A percentile compares a stretch with the other conserved stretches of the same genome.
Evolutionary conservation across 345 rosid genomes (phyloP).

Genomic region (Corymbia maculata): DNA sequence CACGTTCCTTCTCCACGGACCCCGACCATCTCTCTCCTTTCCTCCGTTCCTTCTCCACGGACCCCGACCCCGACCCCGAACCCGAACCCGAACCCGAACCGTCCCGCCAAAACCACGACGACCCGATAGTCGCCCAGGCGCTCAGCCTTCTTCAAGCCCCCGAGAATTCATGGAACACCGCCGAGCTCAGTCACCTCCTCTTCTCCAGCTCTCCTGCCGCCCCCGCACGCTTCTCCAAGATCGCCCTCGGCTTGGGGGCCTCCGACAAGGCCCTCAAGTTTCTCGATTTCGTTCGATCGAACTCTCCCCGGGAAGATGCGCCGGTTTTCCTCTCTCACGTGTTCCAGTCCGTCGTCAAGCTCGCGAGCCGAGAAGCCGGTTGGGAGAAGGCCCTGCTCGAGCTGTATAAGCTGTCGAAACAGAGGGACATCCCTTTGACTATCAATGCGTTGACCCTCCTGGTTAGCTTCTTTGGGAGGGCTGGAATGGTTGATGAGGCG

Average conservation of each 20-base stretch:
- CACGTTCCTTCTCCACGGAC: too few species aligned
- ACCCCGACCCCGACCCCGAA: not conserved
- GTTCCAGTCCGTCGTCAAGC: slow-evolving; percentile 46
- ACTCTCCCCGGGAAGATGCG: slow-evolving; percentile 13
- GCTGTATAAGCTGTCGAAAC: slow-evolving; percentile 38
- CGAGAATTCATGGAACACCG: slow-evolving; percentile 41
- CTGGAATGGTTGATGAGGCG: slow-evolving; percentile 33
- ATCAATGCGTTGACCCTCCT: slow-evolving; percentile 31
- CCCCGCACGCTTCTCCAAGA: slow-evolving; percentile 24
- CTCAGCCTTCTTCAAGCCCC: slow-evolving; percentile 36
- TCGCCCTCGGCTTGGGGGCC: slow-evolving; percentile 48
- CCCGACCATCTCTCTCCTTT: not conserved
- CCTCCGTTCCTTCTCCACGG: slow-evolving; percentile 19
- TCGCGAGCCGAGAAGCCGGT: slow-evolving; percentile 35
- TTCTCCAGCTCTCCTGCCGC: slow-evolving; percentile 24
- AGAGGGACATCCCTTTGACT: slow-evolving; percentile 39
- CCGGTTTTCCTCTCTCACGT: slow-evolving; percentile 22
- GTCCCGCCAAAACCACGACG: slow-evolving; percentile 3
- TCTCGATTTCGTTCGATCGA: slow-evolving; percentile 28
- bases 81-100: not conserved
- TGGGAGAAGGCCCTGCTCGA: slow-evolving; percentile 16
- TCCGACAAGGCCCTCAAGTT: slow-evolving; percentile 47
- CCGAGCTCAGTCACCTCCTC: slow-evolving; percentile 29
- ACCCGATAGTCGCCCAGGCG: slow-evolving; percentile 20
- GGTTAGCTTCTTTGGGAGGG: slow-evolving; percentile 36